Percentiles rank a stretch among this genome's conserved stretches.
phyloP scores from a whole-genome alignment of 768 basidiomycete genomes.

The Favolaschia claudopus region DNA sequence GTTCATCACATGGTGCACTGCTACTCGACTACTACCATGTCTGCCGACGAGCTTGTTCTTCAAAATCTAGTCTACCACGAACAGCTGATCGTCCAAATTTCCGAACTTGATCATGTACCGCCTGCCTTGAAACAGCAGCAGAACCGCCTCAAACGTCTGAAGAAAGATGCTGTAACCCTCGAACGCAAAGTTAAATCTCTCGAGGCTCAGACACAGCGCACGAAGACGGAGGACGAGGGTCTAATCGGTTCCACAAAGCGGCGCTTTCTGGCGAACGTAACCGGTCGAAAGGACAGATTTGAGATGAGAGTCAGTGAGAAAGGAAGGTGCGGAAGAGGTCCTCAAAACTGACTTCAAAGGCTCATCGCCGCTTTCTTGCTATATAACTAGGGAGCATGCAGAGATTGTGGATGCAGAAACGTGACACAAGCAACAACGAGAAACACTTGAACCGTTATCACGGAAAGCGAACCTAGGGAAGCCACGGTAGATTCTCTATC shows the following conservation, averaged over 20 bases:
- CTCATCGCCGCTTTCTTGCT: background rate
- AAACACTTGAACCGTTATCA: constrained; percentile 40
- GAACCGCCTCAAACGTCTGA: constrained; percentile 43
- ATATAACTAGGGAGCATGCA: constrained; percentile 47
- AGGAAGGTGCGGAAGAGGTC: constrained; percentile 54
- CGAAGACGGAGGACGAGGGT: constrained; percentile 50
- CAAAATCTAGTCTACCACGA: constrained; percentile 49
- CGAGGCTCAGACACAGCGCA: constrained; percentile 50
- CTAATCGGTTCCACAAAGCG: constrained; percentile 48
- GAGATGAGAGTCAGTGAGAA: constrained; percentile 52
- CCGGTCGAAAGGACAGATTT: constrained; percentile 51
- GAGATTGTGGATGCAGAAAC: constrained; percentile 53
- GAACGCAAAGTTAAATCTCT: constrained; percentile 37
- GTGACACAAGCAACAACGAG: constrained; percentile 43
- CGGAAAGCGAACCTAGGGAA: constrained; percentile 46
- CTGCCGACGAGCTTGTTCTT: constrained; percentile 42
- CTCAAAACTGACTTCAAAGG: too few species aligned
- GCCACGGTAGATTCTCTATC: constrained; percentile 39
- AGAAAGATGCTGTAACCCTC: constrained; percentile 33
- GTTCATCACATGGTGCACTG: too few species aligned
- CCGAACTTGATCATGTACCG: constrained; percentile 49
- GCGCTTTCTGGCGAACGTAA: constrained; percentile 46
- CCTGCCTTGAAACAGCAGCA: constrained; percentile 46
- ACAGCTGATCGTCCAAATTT: constrained; percentile 40
- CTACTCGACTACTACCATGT: constrained; percentile 28